Base-by-base conservation (phyloP, 768 basidiomycete genomes). In the Asterophora parasitica region DNA sequence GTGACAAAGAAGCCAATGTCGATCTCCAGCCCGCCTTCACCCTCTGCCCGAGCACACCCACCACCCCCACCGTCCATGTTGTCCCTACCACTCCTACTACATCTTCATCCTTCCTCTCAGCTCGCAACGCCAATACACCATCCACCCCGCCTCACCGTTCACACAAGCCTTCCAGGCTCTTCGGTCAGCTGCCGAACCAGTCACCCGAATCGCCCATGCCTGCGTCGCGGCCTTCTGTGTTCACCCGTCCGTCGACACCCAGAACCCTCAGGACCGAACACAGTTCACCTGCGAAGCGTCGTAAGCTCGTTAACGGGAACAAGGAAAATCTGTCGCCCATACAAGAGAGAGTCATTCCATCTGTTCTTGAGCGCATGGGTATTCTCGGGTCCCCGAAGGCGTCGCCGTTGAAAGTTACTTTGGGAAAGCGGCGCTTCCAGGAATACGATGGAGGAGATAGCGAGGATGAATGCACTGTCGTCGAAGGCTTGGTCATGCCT, bases 281-380 rank as follows among this genome's bases (percentile, higher is more conserved):
- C 12, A 40, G 37, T 15, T 54, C 62, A 26, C 69, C 71, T 16
- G 61, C 66, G 16, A 71, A 69, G 52, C 72, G 73, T 49, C 66
- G 70, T 43, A 62, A 66, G 51, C 43, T 63, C 23, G 62, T 58
- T 12, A 54, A 56, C 6, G 59, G 58, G 0, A 64, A 83, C 61
- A 87, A 88, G 64, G 85, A 88, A 60, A 88, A 88, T 56, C 49
- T 62, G 27, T 75, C 75, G 0, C 81, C 78, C 28, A 20, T 26
- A 39, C 48, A 58, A 15, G 36, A 39, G 17, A 9, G 15, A 16
- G 17, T 15, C 23, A 61, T 66, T 39, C 47, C 68, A 1, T 66
- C 76, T 31, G 67, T 76, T 16, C 51, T 67, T 26, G 81, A 83
- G 48, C 72, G 75, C 26, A 70, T 78, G 39, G 70, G 38, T 23